phyloP scores from a whole-genome alignment of 257 asterid genomes.

The Mentha longifolia region DNA sequence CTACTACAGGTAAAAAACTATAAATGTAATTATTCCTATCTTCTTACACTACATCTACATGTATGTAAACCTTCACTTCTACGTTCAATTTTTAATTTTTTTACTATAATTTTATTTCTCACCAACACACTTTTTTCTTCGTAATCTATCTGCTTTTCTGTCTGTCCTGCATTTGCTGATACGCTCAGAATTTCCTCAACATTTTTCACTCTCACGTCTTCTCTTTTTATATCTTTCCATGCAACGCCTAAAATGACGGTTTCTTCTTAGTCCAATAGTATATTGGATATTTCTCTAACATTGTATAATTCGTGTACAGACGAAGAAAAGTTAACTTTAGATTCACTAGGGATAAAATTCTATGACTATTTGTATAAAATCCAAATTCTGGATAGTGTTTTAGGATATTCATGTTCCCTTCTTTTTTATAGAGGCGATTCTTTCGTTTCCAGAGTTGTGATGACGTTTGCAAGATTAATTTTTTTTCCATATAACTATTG shows the following conservation, averaged over 20 bases:
- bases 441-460: neutral
- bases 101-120: neutral
- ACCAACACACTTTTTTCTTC: neutral
- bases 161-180: neutral
- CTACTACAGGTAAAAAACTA: slow-evolving; percentile 32
- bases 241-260: slow-evolving; percentile 6
- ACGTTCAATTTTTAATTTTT: slow-evolving; percentile 36
- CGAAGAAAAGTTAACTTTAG: neutral
- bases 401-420: neutral
- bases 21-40: neutral
- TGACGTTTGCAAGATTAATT: too few relatives aligned
- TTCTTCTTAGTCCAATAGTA: neutral
- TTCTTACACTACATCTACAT: neutral
- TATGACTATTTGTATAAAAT: neutral
- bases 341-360: neutral
- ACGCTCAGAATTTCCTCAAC: neutral
- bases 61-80: slow-evolving; percentile 41
- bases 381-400: neutral
- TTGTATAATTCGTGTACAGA: neutral
- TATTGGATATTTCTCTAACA: neutral
- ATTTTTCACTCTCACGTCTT: neutral
- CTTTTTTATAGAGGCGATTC: neutral
- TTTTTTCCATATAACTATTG: too few relatives aligned
- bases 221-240: neutral
- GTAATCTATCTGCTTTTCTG: neutral